Evolutionary conservation across 73 alveolate species (phyloP).

Genomic region (Tetrahymena borealis): DNA sequence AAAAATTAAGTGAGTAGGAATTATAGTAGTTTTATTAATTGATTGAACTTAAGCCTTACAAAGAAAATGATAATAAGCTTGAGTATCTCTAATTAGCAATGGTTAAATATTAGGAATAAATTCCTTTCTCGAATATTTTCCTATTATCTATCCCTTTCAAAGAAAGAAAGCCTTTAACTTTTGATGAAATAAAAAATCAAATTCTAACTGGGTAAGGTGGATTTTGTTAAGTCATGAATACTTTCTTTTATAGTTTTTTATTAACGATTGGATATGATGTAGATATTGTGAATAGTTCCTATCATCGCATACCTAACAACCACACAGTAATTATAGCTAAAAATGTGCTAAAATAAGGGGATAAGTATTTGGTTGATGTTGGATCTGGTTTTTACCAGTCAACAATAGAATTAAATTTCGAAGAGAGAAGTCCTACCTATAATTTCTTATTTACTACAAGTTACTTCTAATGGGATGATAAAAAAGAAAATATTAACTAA

Average conservation of each 20-base stretch:
- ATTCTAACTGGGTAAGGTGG: not conserved
- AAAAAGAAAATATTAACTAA: not conserved
- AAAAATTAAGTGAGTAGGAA: not conserved
- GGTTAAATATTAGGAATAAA: not conserved
- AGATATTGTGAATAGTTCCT: not conserved
- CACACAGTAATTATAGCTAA: not conserved
- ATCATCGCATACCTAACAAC: not conserved
- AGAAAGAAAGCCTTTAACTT: not conserved
- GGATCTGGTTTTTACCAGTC: not conserved
- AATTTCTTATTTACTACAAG: not conserved
- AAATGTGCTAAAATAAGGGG: not conserved
- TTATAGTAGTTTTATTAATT: not conserved
- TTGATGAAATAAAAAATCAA: not conserved
- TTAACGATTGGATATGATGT: not conserved
- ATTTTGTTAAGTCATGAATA: not conserved
- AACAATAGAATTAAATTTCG: not conserved
- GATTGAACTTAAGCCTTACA: not conserved
- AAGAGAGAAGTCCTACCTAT: not conserved
- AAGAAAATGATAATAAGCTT: not conserved
- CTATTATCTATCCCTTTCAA: not conserved
- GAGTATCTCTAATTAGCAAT: not conserved
- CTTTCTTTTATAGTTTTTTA: not conserved
- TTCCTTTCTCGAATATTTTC: not conserved
- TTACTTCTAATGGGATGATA: not conserved
- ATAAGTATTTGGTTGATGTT: not conserved